phyloP scores from a whole-genome alignment of 2,329 filamentous ascomycete species.

The Calycina herbarum region DNA sequence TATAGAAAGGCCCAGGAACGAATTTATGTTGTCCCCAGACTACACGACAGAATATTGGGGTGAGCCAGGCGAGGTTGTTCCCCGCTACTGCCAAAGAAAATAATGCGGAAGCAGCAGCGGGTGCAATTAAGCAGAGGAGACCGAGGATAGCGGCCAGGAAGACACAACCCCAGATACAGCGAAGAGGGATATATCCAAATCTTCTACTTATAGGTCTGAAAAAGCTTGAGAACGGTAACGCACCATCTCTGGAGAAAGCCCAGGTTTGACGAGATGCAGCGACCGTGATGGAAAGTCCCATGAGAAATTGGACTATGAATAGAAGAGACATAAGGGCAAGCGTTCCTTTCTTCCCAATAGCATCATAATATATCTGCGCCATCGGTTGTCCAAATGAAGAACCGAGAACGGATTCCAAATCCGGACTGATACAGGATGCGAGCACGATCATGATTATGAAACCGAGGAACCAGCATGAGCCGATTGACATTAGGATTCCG shows the following conservation, averaged over 20 bases:
- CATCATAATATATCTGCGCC: slow-evolving; percentile 59
- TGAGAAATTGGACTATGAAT: slow-evolving; percentile 62
- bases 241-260: slow-evolving; percentile 64
- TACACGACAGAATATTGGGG: slow-evolving; percentile 57
- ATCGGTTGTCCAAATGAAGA: slow-evolving; percentile 56
- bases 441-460: slow-evolving; percentile 59
- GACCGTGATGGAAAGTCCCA: slow-evolving; percentile 58
- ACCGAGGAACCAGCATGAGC: slow-evolving; percentile 55
- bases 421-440: slow-evolving; percentile 55
- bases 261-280: slow-evolving; percentile 61
- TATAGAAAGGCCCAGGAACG: slow-evolving; percentile 59
- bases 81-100: slow-evolving; percentile 61
- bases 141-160: slow-evolving; percentile 53
- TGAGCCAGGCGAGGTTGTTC: slow-evolving; percentile 61
- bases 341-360: slow-evolving; percentile 58
- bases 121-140: slow-evolving; percentile 57
- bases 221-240: slow-evolving; percentile 58
- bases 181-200: slow-evolving; percentile 58
- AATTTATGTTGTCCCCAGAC: slow-evolving; percentile 60
- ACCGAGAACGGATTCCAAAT: slow-evolving; percentile 49
- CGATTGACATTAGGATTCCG: slow-evolving; percentile 59
- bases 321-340: slow-evolving; percentile 58
- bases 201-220: slow-evolving; percentile 53
- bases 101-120: slow-evolving; percentile 56
- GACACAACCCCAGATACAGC: slow-evolving; percentile 55